A percentile compares a stretch with the other conserved stretches of the same genome.
phyloP scores from a whole-genome alignment of 306 rosid species.

The Lathyrus sativus region DNA sequence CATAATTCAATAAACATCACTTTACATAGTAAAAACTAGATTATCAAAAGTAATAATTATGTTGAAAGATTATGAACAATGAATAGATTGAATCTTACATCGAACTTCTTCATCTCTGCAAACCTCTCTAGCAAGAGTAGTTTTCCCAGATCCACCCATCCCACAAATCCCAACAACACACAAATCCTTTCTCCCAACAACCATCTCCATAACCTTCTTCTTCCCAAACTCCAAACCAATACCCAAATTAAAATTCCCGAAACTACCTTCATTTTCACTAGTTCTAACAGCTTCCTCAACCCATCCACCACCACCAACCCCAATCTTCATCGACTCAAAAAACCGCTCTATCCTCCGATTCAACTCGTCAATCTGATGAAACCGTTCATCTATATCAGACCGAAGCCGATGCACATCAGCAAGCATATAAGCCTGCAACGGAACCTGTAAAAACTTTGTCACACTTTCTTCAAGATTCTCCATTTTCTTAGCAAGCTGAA shows the following conservation, averaged over 20 bases:
- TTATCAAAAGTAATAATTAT: neutral
- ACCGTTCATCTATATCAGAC: constrained; percentile 49
- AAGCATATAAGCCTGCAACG: constrained; percentile 61
- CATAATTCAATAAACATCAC: neutral
- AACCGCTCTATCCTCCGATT: constrained; percentile 52
- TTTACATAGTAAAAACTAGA: neutral
- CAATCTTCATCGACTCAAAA: constrained; percentile 61
- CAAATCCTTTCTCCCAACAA: constrained; percentile 48
- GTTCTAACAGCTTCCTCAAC: constrained; percentile 69
- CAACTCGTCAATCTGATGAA: constrained; percentile 62
- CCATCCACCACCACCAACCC: constrained; percentile 62
- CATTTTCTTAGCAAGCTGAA: constrained; percentile 60
- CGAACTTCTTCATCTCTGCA: constrained; percentile 65
- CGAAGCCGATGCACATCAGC: constrained; percentile 70
- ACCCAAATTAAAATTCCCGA: constrained; percentile 44
- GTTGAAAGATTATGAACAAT: neutral
- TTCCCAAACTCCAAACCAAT: constrained; percentile 62
- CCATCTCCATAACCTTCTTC: constrained; percentile 67
- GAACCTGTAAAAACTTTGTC: constrained; percentile 47
- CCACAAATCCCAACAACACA: constrained; percentile 66
- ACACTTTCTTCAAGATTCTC: constrained; percentile 75
- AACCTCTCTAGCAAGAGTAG: constrained; percentile 77
- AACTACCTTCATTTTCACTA: constrained; percentile 55
- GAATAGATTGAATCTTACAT: constrained; percentile 48
- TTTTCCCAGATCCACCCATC: constrained; percentile 88